Conservation (phyloP, 169 alveolate genomes). For the Perkinsus olseni region DNA sequence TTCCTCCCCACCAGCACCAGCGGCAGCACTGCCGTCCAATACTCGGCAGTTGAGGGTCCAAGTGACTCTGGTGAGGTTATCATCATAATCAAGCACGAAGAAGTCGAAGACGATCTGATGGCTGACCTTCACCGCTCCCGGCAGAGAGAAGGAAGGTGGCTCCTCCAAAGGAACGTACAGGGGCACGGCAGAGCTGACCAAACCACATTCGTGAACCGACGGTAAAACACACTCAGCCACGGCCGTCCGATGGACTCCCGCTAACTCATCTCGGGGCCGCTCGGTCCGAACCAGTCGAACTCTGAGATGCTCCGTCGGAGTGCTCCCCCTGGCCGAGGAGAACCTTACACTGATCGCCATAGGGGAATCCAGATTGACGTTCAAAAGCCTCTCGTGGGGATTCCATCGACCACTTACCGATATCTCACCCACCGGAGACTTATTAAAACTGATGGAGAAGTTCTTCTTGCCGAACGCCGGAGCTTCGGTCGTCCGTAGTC, state of each 20-base stretch:
- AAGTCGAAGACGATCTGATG: not conserved
- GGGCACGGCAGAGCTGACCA: not conserved
- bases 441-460: not conserved
- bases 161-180: not conserved
- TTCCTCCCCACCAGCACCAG: not conserved
- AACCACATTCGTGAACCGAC: not conserved
- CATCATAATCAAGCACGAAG: not conserved
- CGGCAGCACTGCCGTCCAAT: not conserved
- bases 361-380: not conserved
- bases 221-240: not conserved
- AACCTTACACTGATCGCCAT: not conserved
- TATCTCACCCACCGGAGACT: not conserved
- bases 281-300: not conserved
- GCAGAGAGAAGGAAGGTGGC: not conserved
- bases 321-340: not conserved
- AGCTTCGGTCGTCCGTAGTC: not conserved
- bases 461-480: not conserved
- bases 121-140: not conserved
- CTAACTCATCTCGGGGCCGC: not conserved
- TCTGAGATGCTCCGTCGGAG: not conserved
- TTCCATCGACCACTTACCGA: not conserved
- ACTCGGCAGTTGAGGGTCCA: not conserved
- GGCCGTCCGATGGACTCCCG: not conserved
- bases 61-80: not conserved
- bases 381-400: not conserved